Evolutionary conservation across 768 basidiomycete species (phyloP).

Genomic region (Leccinellum albellum): DNA sequence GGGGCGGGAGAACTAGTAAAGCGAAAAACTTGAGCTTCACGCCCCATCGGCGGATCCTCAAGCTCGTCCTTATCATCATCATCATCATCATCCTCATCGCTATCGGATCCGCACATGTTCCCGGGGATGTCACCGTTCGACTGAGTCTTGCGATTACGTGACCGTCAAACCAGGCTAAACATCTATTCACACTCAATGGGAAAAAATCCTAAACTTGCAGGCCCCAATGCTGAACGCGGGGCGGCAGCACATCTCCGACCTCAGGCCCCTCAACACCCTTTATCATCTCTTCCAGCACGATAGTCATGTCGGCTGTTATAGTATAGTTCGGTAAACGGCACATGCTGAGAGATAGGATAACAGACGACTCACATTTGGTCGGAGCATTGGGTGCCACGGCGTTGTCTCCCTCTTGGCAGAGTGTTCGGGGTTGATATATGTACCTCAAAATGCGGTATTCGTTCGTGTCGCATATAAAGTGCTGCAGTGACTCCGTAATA

Average conservation of each 20-base stretch:
- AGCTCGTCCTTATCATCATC: too few species aligned
- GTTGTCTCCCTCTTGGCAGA: not conserved
- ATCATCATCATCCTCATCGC: too few species aligned
- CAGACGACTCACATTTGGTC: not conserved
- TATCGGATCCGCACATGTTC: too few species aligned
- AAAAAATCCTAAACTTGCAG: too few species aligned
- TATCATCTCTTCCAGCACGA: constrained; percentile 21
- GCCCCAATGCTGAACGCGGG: constrained; percentile 19
- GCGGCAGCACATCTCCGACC: constrained; percentile 14
- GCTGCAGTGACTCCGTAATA: not conserved
- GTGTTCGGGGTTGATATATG: not conserved
- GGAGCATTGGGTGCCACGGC: not conserved
- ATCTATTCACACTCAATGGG: too few species aligned
- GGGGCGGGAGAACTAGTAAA: too few species aligned
- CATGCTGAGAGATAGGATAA: not conserved
- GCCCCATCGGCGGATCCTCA: too few species aligned
- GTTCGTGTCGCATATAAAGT: not conserved
- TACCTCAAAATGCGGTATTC: not conserved
- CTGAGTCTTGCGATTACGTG: too few species aligned
- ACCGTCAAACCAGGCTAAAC: too few species aligned
- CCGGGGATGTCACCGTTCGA: too few species aligned
- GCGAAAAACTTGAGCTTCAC: too few species aligned
- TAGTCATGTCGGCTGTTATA: constrained; percentile 11
- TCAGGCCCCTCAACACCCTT: constrained; percentile 11
- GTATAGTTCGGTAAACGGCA: too few species aligned